phyloP scores from a whole-genome alignment of 2,329 filamentous ascomycete species.

The Beauveria medogensis region DNA sequence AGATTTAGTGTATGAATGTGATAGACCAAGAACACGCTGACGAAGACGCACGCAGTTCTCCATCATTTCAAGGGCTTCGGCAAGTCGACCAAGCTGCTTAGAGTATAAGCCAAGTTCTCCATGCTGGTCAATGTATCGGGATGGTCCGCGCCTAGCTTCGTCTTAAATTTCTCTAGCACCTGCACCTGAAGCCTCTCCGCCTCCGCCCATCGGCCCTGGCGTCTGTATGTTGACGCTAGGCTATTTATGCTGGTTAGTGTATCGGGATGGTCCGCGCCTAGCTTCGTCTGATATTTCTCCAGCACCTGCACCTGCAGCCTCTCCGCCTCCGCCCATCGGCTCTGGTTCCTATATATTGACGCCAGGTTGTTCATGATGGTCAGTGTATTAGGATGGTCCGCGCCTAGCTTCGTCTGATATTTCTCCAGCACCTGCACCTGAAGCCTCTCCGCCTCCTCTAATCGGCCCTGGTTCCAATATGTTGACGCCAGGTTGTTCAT shows the following conservation, averaged over 20 bases:
- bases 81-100: not conserved
- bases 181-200: not conserved
- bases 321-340: not conserved
- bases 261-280: constrained; percentile 11
- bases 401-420: not conserved
- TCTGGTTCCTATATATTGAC: not conserved
- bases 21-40: not conserved
- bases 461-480: not conserved
- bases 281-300: not conserved
- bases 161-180: not conserved
- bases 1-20: not conserved
- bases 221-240: not conserved
- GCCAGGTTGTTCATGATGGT: constrained; percentile 13
- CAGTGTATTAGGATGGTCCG: constrained; percentile 14
- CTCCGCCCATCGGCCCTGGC: not conserved
- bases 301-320: not conserved
- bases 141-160: not conserved
- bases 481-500: constrained; percentile 10
- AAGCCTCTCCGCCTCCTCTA: not conserved
- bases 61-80: not conserved
- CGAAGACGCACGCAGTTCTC: not conserved
- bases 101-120: not conserved
- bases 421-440: no score
- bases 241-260: constrained; percentile 15
- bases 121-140: constrained; percentile 7